Percentiles rank a stretch among this genome's conserved stretches.
Conservation (phyloP, 768 basidiomycete genomes). For the Pulveroboletus sp. region DNA sequence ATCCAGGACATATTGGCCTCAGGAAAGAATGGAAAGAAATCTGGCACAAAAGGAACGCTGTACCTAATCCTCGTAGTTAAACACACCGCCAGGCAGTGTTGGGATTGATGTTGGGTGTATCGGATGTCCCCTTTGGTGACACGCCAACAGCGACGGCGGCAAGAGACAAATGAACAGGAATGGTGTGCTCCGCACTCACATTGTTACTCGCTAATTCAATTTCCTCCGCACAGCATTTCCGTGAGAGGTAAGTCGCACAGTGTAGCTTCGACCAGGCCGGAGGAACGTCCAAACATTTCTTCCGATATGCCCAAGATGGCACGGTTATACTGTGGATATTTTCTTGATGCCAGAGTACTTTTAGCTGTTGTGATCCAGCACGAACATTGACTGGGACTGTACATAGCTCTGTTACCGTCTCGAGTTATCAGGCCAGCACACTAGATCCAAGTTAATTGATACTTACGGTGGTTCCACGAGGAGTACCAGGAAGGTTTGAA, state of each 20-base stretch:
- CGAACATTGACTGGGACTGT: neutral
- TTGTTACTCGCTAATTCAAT: neutral
- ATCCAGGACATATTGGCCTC: neutral
- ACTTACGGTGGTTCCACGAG: neutral
- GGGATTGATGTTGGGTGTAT: neutral
- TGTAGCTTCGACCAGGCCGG: neutral
- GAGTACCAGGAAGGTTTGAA: neutral
- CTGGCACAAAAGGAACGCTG: neutral
- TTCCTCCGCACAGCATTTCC: neutral
- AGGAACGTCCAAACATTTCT: neutral
- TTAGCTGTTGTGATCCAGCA: too few relatives aligned
- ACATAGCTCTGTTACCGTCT: neutral
- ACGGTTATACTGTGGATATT: neutral
- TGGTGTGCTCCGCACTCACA: neutral
- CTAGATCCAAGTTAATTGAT: neutral
- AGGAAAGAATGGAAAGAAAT: neutral
- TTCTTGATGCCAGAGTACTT: neutral
- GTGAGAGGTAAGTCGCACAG: neutral
- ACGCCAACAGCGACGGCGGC: too few relatives aligned
- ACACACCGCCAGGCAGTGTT: neutral
- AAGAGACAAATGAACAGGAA: neutral
- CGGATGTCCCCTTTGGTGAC: neutral
- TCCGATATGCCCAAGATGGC: neutral
- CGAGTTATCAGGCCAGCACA: neutral
- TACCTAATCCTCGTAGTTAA: neutral